Evolutionary conservation across 1,139 yeast genomes (phyloP), one percentile per base, ranked within the genome.

Genomic region (Meyerozyma sp.): DNA sequence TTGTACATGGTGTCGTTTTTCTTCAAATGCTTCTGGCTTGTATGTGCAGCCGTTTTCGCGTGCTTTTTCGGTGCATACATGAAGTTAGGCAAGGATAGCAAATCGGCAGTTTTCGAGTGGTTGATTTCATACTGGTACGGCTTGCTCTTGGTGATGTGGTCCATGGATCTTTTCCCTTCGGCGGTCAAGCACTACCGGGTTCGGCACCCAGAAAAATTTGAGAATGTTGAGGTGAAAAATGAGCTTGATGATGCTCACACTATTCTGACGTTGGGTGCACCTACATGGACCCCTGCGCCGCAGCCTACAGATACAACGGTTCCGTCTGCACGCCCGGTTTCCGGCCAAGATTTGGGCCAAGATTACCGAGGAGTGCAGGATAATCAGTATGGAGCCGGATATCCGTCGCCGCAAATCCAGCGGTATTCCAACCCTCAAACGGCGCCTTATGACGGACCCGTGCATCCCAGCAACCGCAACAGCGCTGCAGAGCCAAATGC

Each of bases 111-210:
- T 13, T 82, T 85, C 60, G 98, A 91, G 62, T 91, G 98, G 97
- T 58, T 80, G 8, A 65, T 90, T 39, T 82, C 91, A 7, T 91
- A 83, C 65, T 84, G 88, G 81, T 90, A 87, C 58, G 94, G 95
- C 8, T 58, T 84, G 32, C 71, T 86, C 49, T 76, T 84, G 54
- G 60, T 84, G 8, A 66, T 84, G 49, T 75, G 93, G 65, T 68
- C 84, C 2, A 73, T 79, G 52, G 97, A 91, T 58, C 73, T 90
- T 54, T 75, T 76, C 56, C 86, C 91, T 1, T 81, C 85, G 28
- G 79, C 82, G 1, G 58, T 58, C 30, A 57, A 53, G 41, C 54
- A 53, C 37, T 56, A 50, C 41, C 42, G 53, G 21, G 34, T 42
- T 11, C 51, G 46, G 32, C 59, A 57, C 41, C 57, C 59, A 5